phyloP scores from a whole-genome alignment of 2,329 filamentous ascomycete genomes.

The Arthrinium phaeospermum region DNA sequence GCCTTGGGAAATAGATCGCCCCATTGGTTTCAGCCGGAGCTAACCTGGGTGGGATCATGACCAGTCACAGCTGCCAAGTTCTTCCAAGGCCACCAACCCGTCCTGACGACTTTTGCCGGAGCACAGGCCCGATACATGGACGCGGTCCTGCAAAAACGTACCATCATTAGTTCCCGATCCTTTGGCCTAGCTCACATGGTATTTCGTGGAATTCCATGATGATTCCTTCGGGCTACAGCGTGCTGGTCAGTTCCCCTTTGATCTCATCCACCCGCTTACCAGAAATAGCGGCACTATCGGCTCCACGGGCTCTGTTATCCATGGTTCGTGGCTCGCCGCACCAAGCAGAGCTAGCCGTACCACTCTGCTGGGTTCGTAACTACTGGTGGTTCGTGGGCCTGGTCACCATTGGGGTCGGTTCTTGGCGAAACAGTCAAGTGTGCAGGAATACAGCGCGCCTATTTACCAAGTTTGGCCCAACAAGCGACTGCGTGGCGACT shows the following conservation, averaged over 20 bases:
- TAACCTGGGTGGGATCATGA: background rate
- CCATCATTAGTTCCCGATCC: background rate
- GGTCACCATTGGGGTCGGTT: conserved; percentile 14
- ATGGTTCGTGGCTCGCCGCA: background rate
- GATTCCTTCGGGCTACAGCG: background rate
- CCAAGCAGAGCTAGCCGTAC: background rate
- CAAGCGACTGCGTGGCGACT: background rate
- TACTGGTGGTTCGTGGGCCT: no score
- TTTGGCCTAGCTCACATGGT: background rate
- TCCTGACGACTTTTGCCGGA: conserved; percentile 5
- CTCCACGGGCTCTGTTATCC: conserved; percentile 11
- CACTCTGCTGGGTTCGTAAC: background rate
- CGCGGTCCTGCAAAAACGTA: background rate
- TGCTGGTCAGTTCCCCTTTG: background rate
- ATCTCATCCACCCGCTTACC: background rate
- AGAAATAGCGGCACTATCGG: background rate
- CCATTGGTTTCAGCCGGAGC: background rate
- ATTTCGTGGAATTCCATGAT: background rate
- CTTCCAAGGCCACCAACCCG: background rate
- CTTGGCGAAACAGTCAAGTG: background rate
- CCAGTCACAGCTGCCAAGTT: background rate
- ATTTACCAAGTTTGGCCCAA: background rate
- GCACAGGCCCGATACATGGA: conserved; percentile 9
- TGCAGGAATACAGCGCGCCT: background rate
- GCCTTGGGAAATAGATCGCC: background rate